Evolutionary conservation across 2,329 filamentous ascomycete genomes (phyloP).

Genomic region (Arachnomyces sp.): DNA sequence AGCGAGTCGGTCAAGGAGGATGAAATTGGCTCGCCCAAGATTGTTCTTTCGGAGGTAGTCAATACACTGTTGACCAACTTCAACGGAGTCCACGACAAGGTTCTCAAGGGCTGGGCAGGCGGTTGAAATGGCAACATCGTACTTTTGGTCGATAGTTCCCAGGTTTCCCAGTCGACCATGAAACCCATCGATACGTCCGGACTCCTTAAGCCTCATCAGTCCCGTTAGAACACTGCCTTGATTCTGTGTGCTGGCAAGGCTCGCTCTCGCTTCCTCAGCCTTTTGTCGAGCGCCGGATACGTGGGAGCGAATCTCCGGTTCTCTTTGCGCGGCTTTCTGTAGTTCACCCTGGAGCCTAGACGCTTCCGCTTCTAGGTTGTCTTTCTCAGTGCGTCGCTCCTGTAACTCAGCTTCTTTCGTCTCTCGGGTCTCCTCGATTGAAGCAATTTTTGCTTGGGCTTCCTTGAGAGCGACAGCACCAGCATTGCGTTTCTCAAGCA

Average conservation of each 20-base stretch:
- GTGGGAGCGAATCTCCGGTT: conserved; percentile 73
- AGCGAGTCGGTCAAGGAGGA: conserved; percentile 81
- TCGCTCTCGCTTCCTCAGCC: conserved; percentile 89
- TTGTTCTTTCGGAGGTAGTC: conserved; percentile 97
- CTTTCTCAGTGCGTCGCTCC: conserved; percentile 64
- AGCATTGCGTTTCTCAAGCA: conserved; percentile 80
- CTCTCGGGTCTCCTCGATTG: conserved; percentile 61
- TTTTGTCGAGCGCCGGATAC: conserved; percentile 87
- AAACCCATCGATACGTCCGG: conserved; percentile 93
- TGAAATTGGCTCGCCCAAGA: conserved; percentile 91
- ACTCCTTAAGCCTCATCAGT: conserved; percentile 89
- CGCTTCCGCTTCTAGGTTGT: conserved; percentile 64
- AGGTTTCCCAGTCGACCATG: conserved; percentile 91
- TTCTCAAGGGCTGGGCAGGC: conserved; percentile 88
- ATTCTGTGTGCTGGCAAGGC: conserved; percentile 79
- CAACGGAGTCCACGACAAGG: conserved; percentile 92
- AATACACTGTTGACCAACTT: conserved; percentile 94
- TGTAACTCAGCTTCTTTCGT: conserved; percentile 68
- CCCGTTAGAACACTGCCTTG: conserved; percentile 87
- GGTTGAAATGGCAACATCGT: conserved; percentile 96
- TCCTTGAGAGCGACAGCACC: conserved; percentile 78
- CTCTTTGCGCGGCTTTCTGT: conserved; percentile 62
- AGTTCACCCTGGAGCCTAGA: conserved; percentile 64
- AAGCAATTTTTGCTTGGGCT: conserved; percentile 66
- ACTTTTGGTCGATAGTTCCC: conserved; percentile 85